phyloP scores from a whole-genome alignment of 1,139 yeast species.

The Sugiyamaella japonica region DNA sequence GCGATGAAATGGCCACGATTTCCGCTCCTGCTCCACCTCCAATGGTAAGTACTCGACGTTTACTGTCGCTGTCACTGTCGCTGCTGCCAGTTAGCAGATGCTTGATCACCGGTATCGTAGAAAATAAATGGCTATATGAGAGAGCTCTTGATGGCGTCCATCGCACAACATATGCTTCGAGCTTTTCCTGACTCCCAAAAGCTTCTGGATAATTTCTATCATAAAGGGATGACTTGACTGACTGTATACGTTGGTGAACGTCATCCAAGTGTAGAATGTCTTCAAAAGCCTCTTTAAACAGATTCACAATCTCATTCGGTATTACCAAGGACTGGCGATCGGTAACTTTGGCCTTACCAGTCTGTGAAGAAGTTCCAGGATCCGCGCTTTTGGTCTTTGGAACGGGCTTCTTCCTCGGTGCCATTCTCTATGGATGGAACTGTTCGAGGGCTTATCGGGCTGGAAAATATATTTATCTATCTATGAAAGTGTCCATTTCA shows the following conservation, averaged over 20 bases:
- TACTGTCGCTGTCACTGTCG: too few relatives aligned
- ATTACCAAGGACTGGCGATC: slow-evolving; percentile 7
- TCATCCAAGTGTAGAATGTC: slow-evolving; percentile 26
- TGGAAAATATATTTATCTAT: not conserved
- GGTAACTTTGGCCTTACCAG: not conserved
- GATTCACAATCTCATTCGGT: slow-evolving; percentile 29
- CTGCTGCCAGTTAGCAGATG: not conserved
- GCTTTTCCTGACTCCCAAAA: slow-evolving; percentile 60
- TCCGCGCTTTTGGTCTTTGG: not conserved
- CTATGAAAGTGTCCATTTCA: not conserved
- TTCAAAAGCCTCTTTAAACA: slow-evolving; percentile 32
- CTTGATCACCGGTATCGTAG: slow-evolving; percentile 31
- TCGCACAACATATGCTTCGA: slow-evolving; percentile 75
- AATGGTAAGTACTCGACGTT: slow-evolving; percentile 52
- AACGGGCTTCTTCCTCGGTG: not conserved
- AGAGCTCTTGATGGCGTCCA: slow-evolving; percentile 87
- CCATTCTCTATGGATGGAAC: not conserved
- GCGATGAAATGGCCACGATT: slow-evolving; percentile 64
- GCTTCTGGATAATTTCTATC: slow-evolving; percentile 71
- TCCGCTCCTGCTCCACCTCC: slow-evolving; percentile 95
- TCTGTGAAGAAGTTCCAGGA: not conserved
- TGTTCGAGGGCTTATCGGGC: not conserved
- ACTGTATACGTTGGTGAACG: slow-evolving; percentile 49
- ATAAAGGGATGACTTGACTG: slow-evolving; percentile 66
- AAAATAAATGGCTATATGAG: slow-evolving; percentile 67